Base-by-base conservation (phyloP, 768 basidiomycete genomes). In the Rhodotorula kratochvilovae region DNA sequence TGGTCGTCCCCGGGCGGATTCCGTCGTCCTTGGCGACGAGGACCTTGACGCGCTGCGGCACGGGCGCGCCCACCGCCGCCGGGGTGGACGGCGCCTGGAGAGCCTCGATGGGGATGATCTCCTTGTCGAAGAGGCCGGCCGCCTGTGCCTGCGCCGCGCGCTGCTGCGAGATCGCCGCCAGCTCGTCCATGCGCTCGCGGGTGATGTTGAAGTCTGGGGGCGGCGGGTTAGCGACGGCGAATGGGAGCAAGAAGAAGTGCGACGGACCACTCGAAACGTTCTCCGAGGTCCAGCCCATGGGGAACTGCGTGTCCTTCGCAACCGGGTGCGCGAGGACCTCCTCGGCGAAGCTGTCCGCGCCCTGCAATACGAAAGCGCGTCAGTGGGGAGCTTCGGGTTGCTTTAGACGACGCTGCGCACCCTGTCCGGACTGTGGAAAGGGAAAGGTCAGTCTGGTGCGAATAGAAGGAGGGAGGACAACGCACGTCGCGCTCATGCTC, bases 11-110 rank as follows among this genome's bases (percentile, higher is more conserved):
- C 29, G 88, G 89, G 23, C 93, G 83, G 68, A 96, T 86, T 66
- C 92, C 93, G 76, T 95, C 92, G 77, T 96, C 93, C 45, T 80
- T 77, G 78, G 90, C 88, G 39, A 94, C 90, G 39, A 88, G 80
- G 51, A 91, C 84, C 77, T 88, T 86, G 33, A 39, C 54, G 46
- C 66, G 69, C 33, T 71, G 46, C 39, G 74, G 74, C 70, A 80
- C 80, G 78, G 84, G 84, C 79, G 87, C 83, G 79, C 89, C 87
- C 0, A 88, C 87, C 82, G 90, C 89, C 46, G 89, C 87, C 80
- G 90, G 89, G 60, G 85, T 79, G 71, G 45, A 42, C 43, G 86
- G 83, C 73, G 85, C 86, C 35, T 59, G 55, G 66, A 63, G 61
- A 16, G 72, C 78, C 33, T 75, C 68, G 78, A 94, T 84, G 27